Percentiles rank a stretch among this genome's conserved stretches.
phyloP scores from a whole-genome alignment of 352 stramenopile genomes.

The Phytophthora niederhauseri region DNA sequence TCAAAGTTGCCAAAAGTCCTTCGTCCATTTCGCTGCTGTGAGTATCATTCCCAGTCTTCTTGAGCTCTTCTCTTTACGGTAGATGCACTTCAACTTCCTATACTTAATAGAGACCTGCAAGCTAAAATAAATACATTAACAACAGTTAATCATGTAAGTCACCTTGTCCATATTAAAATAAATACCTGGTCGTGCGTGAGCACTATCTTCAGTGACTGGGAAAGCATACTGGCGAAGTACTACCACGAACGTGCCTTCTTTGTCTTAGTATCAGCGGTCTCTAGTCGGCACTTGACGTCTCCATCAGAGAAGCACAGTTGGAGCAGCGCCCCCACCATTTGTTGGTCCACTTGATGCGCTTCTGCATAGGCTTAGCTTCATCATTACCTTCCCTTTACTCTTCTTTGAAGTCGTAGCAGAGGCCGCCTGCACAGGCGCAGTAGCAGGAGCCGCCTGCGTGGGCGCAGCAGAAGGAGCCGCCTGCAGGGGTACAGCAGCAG shows the following conservation, averaged over 20 bases:
- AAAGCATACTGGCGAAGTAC: constrained; percentile 18
- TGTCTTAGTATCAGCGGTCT: background rate
- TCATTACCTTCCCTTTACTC: background rate
- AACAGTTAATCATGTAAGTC: background rate
- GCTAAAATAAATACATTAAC: background rate
- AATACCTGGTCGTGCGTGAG: background rate
- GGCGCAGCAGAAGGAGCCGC: background rate
- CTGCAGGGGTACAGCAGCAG: background rate
- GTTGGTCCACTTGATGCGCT: constrained; percentile 4
- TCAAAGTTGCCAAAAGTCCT: constrained; percentile 3
- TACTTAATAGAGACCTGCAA: constrained; percentile 17
- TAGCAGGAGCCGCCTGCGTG: background rate
- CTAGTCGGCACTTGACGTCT: background rate
- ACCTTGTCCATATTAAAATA: background rate
- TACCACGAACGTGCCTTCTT: constrained; percentile 11
- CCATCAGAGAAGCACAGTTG: background rate
- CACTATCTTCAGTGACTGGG: constrained; percentile 2
- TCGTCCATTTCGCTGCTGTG: constrained; percentile 4
- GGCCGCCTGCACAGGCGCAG: background rate
- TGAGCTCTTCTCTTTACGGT: constrained; percentile 1
- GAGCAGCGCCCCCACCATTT: background rate
- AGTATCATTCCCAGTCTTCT: constrained; percentile 1
- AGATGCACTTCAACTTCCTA: constrained; percentile 14
- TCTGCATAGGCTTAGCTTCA: background rate
- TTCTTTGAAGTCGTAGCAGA: background rate